Percentiles rank a stretch among this genome's conserved stretches.
Conservation (phyloP, 495 filamentous ascomycete genomes). For the Neurospora cerealis region DNA sequence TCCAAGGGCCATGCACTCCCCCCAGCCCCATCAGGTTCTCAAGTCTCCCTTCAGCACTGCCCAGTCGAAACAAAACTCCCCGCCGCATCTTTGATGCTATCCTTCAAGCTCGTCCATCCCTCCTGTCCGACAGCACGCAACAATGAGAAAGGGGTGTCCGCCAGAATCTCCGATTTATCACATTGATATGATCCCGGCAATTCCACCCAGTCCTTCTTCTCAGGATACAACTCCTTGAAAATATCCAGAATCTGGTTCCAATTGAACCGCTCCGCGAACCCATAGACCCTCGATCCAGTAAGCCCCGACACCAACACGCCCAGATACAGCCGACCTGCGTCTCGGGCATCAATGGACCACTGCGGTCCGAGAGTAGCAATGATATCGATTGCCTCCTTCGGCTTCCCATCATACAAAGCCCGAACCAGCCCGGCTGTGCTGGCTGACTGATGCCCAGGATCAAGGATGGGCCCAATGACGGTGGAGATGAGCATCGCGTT, state of each 20-base stretch:
- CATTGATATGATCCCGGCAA: constrained; percentile 11
- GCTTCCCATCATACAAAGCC: constrained; percentile 8
- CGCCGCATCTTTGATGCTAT: constrained; percentile 11
- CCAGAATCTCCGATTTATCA: constrained; percentile 17
- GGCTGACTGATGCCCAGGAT: constrained; percentile 11
- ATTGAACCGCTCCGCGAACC: constrained; percentile 15
- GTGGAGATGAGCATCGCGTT: constrained; percentile 17
- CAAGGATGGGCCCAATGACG: constrained; percentile 16
- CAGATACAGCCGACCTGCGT: constrained; percentile 17
- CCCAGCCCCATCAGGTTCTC: neutral
- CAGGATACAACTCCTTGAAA: constrained; percentile 14
- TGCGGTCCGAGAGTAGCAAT: constrained; percentile 9
- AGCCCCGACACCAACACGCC: constrained; percentile 16
- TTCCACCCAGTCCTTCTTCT: constrained; percentile 7
- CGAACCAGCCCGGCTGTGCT: constrained; percentile 18
- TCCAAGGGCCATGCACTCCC: neutral
- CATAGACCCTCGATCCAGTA: constrained; percentile 16
- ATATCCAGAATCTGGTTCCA: constrained; percentile 12
- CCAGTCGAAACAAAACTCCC: constrained; percentile 6
- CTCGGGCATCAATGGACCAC: constrained; percentile 17
- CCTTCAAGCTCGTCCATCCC: constrained; percentile 22
- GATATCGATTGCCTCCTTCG: constrained; percentile 1
- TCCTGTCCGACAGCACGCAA: constrained; percentile 13
- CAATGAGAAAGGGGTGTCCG: constrained; percentile 13
- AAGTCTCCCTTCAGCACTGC: neutral